These are phyloP conservation scores for Monosporozyma yasuniensis DNA, from an alignment of 805 yeast genomes.

Conservation along the genomic window DNA sequence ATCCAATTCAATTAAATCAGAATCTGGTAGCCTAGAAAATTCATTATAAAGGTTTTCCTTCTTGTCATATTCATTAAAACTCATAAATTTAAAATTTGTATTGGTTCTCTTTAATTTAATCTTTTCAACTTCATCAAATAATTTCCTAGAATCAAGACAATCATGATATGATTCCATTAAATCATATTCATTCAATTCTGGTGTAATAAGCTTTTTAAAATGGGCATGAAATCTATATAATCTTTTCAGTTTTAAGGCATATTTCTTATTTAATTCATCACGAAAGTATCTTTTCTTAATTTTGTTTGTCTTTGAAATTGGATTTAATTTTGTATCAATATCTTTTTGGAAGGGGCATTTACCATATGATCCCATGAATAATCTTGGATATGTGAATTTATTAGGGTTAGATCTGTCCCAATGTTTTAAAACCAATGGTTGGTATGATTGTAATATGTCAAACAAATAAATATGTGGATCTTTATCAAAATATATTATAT, in stretches of 20 bases:
- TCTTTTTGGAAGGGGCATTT: slow-evolving; percentile 59
- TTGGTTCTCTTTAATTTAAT: slow-evolving; percentile 4
- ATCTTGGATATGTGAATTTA: slow-evolving; percentile 29
- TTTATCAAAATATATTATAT: slow-evolving; percentile 5
- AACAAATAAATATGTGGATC: slow-evolving; percentile 59
- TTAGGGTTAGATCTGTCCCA: slow-evolving; percentile 42
- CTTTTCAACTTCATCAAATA: slow-evolving; percentile 1
- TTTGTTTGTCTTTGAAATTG: slow-evolving; percentile 8
- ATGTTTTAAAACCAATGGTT: slow-evolving; percentile 74
- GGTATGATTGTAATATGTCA: slow-evolving; percentile 61
- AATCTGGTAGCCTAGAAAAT: background rate
- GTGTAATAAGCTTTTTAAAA: slow-evolving; percentile 14
- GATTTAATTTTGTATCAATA: slow-evolving; percentile 8
- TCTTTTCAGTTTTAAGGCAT: slow-evolving; percentile 24
- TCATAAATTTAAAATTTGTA: slow-evolving; percentile 6
- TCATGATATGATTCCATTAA: background rate
- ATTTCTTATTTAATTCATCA: slow-evolving; percentile 25
- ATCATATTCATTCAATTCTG: slow-evolving; percentile 5
- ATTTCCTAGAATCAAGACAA: slow-evolving; percentile 3
- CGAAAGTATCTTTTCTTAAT: slow-evolving; percentile 26
- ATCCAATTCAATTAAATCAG: background rate
- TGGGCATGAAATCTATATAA: slow-evolving; percentile 26
- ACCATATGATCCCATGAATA: slow-evolving; percentile 36
- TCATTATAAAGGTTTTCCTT: background rate
- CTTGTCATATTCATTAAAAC: slow-evolving; percentile 7